Conservation (phyloP, 179 eudicot species). For the Silene noctiflora region DNA sequence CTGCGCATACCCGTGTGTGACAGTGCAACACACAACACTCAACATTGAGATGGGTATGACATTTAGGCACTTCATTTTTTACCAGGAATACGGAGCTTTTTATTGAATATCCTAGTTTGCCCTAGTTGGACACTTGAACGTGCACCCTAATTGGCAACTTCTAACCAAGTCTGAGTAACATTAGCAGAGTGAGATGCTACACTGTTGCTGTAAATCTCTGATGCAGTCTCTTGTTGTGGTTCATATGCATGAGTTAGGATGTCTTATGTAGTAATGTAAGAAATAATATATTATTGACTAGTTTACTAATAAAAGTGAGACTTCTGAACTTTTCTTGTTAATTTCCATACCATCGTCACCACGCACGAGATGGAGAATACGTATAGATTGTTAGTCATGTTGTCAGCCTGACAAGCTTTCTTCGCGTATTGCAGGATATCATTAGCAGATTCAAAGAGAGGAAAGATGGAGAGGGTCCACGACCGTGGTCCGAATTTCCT, state of each 20-base stretch:
- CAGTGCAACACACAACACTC: background rate
- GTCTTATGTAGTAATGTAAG: background rate
- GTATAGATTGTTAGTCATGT: background rate
- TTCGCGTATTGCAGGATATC: constrained; percentile 57
- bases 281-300: background rate
- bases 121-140: background rate
- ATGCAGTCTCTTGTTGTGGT: background rate
- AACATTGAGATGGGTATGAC: background rate
- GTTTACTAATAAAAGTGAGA: background rate
- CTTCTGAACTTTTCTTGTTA: background rate
- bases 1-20: background rate
- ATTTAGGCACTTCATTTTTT: background rate
- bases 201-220: background rate
- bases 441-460: constrained; percentile 90
- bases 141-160: background rate
- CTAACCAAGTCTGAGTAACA: background rate
- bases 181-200: background rate
- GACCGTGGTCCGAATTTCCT: constrained; percentile 84
- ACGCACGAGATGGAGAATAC: background rate
- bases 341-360: background rate
- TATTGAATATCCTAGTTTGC: background rate
- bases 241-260: background rate
- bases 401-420: constrained; percentile 13
- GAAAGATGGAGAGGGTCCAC: constrained; percentile 40
- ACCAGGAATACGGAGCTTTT: background rate